Evolutionary conservation across 257 asterid genomes (phyloP).

Genomic region (Solanum neorickii): DNA sequence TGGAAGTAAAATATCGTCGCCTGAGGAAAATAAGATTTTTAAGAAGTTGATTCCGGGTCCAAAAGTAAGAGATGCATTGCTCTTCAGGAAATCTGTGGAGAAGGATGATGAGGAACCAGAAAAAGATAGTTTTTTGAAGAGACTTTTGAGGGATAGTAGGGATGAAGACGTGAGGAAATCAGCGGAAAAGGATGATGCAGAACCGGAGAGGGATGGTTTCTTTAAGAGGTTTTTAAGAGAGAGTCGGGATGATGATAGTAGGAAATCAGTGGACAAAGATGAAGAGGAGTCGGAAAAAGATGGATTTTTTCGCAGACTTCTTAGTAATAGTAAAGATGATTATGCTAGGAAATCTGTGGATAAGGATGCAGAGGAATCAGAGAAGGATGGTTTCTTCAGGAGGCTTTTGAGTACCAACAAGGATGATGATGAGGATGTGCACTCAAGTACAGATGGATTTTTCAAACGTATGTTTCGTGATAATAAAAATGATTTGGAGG

Average conservation of each 20-base stretch:
- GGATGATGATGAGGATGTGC: constrained; percentile 27
- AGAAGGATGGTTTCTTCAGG: constrained; percentile 14
- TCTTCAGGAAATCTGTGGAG: constrained; percentile 69
- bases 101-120: constrained; percentile 66
- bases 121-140: constrained; percentile 68
- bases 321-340: constrained; percentile 32
- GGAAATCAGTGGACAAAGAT: constrained; percentile 47
- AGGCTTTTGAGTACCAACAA: constrained; percentile 17
- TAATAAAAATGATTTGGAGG: constrained; percentile 53
- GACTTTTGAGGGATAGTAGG: constrained; percentile 67
- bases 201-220: constrained; percentile 52
- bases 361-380: constrained; percentile 38
- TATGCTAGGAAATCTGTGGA: constrained; percentile 17
- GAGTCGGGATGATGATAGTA: constrained; percentile 49
- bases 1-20: constrained; percentile 21
- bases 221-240: constrained; percentile 60
- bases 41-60: constrained; percentile 75
- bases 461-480: constrained; percentile 50
- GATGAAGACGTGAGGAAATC: constrained; percentile 66
- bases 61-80: constrained; percentile 61
- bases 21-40: constrained; percentile 66
- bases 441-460: constrained; percentile 29
- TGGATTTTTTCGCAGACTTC: constrained; percentile 61
- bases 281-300: constrained; percentile 65
- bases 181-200: constrained; percentile 47